phyloP scores from a whole-genome alignment of 1,284 basidiomycete genomes.

The Sanguinoderma infundibulare region DNA sequence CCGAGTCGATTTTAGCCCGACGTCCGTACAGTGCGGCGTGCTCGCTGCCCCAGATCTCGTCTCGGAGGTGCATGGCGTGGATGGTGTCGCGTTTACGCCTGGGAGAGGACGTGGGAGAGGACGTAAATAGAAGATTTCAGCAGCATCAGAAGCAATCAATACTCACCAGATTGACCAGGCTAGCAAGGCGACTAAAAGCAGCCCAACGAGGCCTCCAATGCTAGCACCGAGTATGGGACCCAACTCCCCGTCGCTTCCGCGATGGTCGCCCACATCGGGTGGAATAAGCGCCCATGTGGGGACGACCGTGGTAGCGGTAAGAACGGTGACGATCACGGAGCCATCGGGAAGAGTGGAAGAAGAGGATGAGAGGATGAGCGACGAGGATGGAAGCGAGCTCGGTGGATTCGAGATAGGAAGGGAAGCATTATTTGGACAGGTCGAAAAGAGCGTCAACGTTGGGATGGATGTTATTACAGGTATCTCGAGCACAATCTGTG shows the following conservation, averaged over 20 bases:
- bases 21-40: slow-evolving; percentile 1
- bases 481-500: slow-evolving; percentile 24
- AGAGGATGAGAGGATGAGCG: slow-evolving; percentile 6
- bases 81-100: slow-evolving; percentile 23
- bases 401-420: neutral
- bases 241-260: slow-evolving; percentile 10
- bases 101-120: neutral
- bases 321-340: slow-evolving; percentile 16
- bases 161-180: slow-evolving; percentile 33
- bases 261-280: neutral
- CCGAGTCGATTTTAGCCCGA: neutral
- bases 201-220: slow-evolving; percentile 35
- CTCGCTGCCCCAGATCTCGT: slow-evolving; percentile 16
- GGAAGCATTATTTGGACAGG: slow-evolving; percentile 25
- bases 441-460: slow-evolving; percentile 30
- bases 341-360: slow-evolving; percentile 29
- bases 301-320: slow-evolving; percentile 25
- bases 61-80: slow-evolving; percentile 6
- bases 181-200: slow-evolving; percentile 27
- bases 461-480: slow-evolving; percentile 22
- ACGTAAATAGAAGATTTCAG: neutral
- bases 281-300: slow-evolving; percentile 14
- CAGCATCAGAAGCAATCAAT: neutral
- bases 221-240: slow-evolving; percentile 33
- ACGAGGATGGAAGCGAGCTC: neutral